phyloP scores from a whole-genome alignment of 2,329 filamentous ascomycete genomes.

The Pestalotiopsis sp. region DNA sequence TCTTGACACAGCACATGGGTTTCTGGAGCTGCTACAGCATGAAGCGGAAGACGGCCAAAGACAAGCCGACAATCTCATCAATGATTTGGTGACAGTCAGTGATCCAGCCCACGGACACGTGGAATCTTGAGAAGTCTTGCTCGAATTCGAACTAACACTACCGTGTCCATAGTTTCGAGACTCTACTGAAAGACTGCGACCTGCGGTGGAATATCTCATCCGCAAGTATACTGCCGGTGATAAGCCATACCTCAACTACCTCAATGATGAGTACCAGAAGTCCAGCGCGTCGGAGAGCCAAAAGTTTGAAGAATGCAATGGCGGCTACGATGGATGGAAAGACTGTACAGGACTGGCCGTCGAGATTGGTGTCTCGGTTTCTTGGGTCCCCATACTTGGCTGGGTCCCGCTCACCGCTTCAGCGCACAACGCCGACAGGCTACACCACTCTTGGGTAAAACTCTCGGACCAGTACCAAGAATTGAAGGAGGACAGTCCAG shows the following conservation, averaged over 20 bases:
- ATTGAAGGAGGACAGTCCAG: neutral
- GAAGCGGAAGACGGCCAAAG: neutral
- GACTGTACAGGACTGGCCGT: neutral
- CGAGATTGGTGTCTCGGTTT: neutral
- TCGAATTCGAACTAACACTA: neutral
- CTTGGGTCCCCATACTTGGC: no score
- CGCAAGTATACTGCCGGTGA: neutral
- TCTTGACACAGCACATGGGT: neutral
- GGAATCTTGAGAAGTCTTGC: neutral
- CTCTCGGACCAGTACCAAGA: neutral
- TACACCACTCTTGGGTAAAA: neutral
- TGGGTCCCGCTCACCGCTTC: no score
- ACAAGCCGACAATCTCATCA: neutral
- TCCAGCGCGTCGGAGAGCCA: neutral
- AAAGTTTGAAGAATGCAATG: neutral
- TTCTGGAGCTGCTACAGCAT: neutral
- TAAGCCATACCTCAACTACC: neutral
- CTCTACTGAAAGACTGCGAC: neutral
- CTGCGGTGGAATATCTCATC: neutral
- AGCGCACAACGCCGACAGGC: no score
- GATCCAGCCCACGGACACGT: neutral
- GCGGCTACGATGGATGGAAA: neutral
- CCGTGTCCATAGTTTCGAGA: neutral
- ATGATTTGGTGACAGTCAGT: neutral
- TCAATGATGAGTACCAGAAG: neutral